phyloP scores from a whole-genome alignment of 805 yeast species.

The Citeromyces matritensis region DNA sequence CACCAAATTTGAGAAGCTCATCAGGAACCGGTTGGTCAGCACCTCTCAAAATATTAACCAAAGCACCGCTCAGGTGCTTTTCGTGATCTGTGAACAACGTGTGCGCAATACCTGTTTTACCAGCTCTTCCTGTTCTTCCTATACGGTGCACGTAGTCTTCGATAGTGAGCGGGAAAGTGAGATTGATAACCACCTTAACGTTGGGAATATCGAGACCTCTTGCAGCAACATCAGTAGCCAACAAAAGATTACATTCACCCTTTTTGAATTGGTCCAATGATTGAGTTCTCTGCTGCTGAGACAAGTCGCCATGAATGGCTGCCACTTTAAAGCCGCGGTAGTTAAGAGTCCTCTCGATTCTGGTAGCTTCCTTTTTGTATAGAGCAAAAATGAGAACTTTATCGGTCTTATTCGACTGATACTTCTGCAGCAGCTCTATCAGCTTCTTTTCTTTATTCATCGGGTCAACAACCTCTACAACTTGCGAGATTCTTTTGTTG shows the following conservation, averaged over 20 bases:
- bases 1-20: conserved; percentile 86
- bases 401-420: conserved; percentile 57
- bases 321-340: conserved; percentile 71
- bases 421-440: conserved; percentile 55
- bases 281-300: conserved; percentile 81
- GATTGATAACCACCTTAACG: conserved; percentile 86
- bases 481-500: conserved; percentile 83
- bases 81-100: conserved; percentile 95
- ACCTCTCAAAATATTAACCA: conserved; percentile 82
- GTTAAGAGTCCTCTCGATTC: conserved; percentile 66
- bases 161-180: conserved; percentile 91
- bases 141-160: conserved; percentile 96
- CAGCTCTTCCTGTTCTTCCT: conserved; percentile 98
- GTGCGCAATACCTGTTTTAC: conserved; percentile 87
- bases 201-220: conserved; percentile 97
- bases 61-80: conserved; percentile 89
- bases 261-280: conserved; percentile 77
- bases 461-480: conserved; percentile 85
- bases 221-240: conserved; percentile 98
- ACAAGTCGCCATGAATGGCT: conserved; percentile 92
- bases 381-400: conserved; percentile 86
- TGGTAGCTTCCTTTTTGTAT: conserved; percentile 91
- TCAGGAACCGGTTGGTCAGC: conserved; percentile 95
- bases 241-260: conserved; percentile 59
- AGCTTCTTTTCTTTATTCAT: conserved; percentile 66